Conservation (phyloP, 2,329 filamentous ascomycete species). For the Onygena corvina region DNA sequence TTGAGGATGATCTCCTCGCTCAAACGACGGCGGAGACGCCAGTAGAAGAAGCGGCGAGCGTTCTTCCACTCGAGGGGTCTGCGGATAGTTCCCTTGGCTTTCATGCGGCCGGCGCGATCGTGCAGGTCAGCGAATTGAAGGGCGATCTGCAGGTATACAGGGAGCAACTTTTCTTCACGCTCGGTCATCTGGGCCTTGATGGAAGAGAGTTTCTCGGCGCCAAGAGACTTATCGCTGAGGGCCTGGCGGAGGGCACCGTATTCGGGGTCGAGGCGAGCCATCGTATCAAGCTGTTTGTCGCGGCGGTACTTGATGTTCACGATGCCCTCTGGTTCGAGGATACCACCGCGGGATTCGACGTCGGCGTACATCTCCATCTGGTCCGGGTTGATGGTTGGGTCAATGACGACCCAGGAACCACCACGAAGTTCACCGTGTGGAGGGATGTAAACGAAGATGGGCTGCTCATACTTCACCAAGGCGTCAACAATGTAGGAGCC, state of each 20-base stretch:
- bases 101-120: constrained; percentile 93
- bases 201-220: constrained; percentile 59
- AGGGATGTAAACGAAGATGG: constrained; percentile 97
- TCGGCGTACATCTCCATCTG: constrained; percentile 99
- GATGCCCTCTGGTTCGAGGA: constrained; percentile 95
- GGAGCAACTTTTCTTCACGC: constrained; percentile 78
- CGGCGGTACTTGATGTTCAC: constrained; percentile 97
- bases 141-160: constrained; percentile 90
- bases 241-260: constrained; percentile 78
- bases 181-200: constrained; percentile 74
- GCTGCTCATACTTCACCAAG: constrained; percentile 96
- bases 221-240: constrained; percentile 54
- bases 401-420: constrained; percentile 98
- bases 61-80: constrained; percentile 73
- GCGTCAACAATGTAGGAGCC: constrained; percentile 98
- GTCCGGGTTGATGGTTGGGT: constrained; percentile 92
- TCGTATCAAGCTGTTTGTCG: constrained; percentile 93
- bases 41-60: constrained; percentile 97
- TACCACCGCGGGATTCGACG: constrained; percentile 85
- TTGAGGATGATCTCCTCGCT: constrained; percentile 97
- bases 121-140: constrained; percentile 94
- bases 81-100: constrained; percentile 91
- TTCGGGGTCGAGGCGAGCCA: constrained; percentile 78
- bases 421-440: constrained; percentile 93
- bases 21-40: constrained; percentile 89